Evolutionary conservation across 331 rosid genomes (phyloP), one percentile per base, ranked within the genome.

Genomic region (Stylosanthes scabra): DNA sequence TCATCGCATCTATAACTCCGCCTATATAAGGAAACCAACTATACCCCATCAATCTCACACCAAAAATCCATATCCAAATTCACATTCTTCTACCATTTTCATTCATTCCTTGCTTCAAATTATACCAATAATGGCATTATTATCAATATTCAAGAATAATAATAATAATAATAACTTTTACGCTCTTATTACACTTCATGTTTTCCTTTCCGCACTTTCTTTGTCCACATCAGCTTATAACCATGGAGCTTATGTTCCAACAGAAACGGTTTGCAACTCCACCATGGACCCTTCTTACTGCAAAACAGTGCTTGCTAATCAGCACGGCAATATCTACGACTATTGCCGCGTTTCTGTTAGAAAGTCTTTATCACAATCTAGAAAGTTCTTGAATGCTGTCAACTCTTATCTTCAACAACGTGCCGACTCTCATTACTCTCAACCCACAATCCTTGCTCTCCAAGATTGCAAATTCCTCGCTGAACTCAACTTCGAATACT

Each of bases 391-490:
- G 39, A 50, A 1, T 44, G 2, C 61, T 2, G 45, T 88, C 9
- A 76, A 85, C 31, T 84, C 78, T 41, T 71, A 86, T 60, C 86
- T 90, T 14, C 63, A 57, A 2, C 59, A 57, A 2, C 13, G 11
- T 0, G 51, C 72, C 0, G 0, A 12, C 16, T 49, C 20, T 0
- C n/a, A n/a, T n/a, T 61, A 83, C 42, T 81, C 93, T 1, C 66
- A 58, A 20, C 3, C 83, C 5, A 86, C 91, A 1, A 37, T 77
- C 29, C 68, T 87, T 0, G 91, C 93, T 3, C 86, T 90, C 4
- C 76, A 86, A 70, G 96, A 90, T 66, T 90, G 96, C 52, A 69
- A 3, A 8, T 40, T 81, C 8, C 90, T 88, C 0, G 88, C 90
- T 0, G 85, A 78, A 2, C 79, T 77, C 6, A 90, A 86, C 71